phyloP scores from a whole-genome alignment of 768 basidiomycete species.

The Dacryopinax primogenitus region DNA sequence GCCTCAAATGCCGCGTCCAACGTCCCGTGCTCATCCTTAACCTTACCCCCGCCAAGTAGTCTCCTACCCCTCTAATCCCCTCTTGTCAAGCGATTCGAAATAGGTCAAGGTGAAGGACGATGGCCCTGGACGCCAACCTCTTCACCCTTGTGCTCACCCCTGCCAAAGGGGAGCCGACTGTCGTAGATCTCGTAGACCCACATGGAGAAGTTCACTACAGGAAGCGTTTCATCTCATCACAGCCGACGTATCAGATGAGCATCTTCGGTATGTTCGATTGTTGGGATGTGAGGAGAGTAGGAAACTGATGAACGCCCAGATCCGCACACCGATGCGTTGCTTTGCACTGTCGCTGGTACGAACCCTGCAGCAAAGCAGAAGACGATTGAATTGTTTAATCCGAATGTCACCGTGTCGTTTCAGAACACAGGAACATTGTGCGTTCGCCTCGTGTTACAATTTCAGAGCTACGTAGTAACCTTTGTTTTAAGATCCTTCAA shows the following conservation, averaged over 20 bases:
- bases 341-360: slow-evolving; percentile 54
- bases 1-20: slow-evolving; percentile 1
- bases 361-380: slow-evolving; percentile 56
- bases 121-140: slow-evolving; percentile 77
- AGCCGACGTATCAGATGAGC: slow-evolving; percentile 22
- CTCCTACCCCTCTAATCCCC: neutral
- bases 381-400: slow-evolving; percentile 63
- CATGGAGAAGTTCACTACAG: slow-evolving; percentile 54
- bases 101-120: slow-evolving; percentile 22
- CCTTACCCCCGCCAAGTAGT: neutral
- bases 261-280: neutral
- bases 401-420: slow-evolving; percentile 53
- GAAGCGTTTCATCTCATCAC: slow-evolving; percentile 38
- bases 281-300: neutral
- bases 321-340: slow-evolving; percentile 56
- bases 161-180: slow-evolving; percentile 43
- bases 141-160: slow-evolving; percentile 60
- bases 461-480: too few species aligned
- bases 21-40: neutral
- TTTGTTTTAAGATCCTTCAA: slow-evolving; percentile 35
- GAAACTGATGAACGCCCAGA: slow-evolving; percentile 33
- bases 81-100: neutral
- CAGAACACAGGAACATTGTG: slow-evolving; percentile 56
- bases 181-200: slow-evolving; percentile 59
- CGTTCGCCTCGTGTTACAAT: neutral